Percentiles rank a stretch among this genome's conserved stretches.
Conservation (phyloP, 768 basidiomycete genomes). For the Kwoniella sp. region DNA sequence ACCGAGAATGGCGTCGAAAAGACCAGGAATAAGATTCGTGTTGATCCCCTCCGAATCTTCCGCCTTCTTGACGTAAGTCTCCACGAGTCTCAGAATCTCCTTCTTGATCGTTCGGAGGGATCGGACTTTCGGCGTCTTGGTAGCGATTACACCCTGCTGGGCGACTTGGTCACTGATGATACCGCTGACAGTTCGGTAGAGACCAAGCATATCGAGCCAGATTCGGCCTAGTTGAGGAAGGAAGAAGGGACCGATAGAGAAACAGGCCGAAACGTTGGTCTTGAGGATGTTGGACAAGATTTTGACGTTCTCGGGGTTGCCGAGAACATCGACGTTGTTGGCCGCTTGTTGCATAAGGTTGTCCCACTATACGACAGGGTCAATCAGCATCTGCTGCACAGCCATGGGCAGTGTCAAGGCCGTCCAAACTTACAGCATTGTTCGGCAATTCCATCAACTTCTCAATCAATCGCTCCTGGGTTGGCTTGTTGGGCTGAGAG, state of each 20-base stretch:
- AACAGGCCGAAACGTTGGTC: slow-evolving; percentile 97
- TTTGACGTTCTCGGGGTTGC: slow-evolving; percentile 90
- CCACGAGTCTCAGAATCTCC: slow-evolving; percentile 94
- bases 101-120: slow-evolving; percentile 96
- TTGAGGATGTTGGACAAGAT: slow-evolving; percentile 95
- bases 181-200: slow-evolving; percentile 95
- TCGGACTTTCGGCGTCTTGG: slow-evolving; percentile 94
- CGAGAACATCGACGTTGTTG: slow-evolving; percentile 85
- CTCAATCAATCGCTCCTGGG: slow-evolving; percentile 89
- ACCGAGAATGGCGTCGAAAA: slow-evolving; percentile 94
- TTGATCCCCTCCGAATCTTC: slow-evolving; percentile 95
- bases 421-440: slow-evolving; percentile 70
- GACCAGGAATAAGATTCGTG: slow-evolving; percentile 84
- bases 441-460: slow-evolving; percentile 98
- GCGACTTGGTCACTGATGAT: slow-evolving; percentile 93
- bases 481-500: slow-evolving; percentile 95
- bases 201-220: slow-evolving; percentile 95
- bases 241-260: slow-evolving; percentile 95
- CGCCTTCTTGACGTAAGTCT: slow-evolving; percentile 95
- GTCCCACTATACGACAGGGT: slow-evolving; percentile 73
- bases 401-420: neutral
- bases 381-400: neutral
- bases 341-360: slow-evolving; percentile 94
- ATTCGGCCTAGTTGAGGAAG: slow-evolving; percentile 93
- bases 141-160: slow-evolving; percentile 83